Base-by-base conservation (phyloP, 169 alveolate species). In the Eimeria necatrix region DNA sequence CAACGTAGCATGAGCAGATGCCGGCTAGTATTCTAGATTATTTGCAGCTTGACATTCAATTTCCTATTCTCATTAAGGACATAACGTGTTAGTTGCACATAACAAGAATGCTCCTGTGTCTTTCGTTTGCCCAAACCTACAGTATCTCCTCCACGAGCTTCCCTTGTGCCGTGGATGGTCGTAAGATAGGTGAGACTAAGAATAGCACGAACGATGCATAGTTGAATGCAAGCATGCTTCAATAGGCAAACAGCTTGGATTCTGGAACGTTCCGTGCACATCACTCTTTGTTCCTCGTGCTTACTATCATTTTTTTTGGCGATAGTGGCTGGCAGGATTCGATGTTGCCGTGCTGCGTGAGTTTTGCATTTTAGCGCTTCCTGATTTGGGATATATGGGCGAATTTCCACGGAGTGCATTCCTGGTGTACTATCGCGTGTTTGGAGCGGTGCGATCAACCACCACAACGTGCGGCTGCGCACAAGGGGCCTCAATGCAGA, bases 71-170 rank as follows among this genome's bases (percentile, higher is more conserved):
- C 3, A 32, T 32, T 0, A 32, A 32, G 41, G 41, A 32, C 41
- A 32, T 2, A 32, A 32, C 2, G 41, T 32, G 41, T 32, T 32
- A 32, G 41, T 32, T 32, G 41, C 41, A 32, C 41, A 32, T 32
- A 32, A 32, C 41, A 32, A 0, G 41, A 32, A 32, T 32, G 41
- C 41, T 32, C 41, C 41, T 32, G 41, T 32, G 41, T 32, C 41
- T 32, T 32, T 32, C 41, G 41, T 32, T 32, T 32, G 0, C 41
- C 2, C 41, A 83, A 51, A 24, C 91, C 91, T 83, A 48, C 91
- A 83, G 91, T 83, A 83, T 83, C 91, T 83, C 91, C 91, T 14
- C 91, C 91, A 24, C 76, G 91, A 5, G 91, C 76, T 52, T 24
- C 48, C 9, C 51, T 52, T 9, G 91, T 83, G 91, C 76, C 74